phyloP scores from a whole-genome alignment of 1,139 yeast genomes.

The Debaryomycetaceae sp. region DNA sequence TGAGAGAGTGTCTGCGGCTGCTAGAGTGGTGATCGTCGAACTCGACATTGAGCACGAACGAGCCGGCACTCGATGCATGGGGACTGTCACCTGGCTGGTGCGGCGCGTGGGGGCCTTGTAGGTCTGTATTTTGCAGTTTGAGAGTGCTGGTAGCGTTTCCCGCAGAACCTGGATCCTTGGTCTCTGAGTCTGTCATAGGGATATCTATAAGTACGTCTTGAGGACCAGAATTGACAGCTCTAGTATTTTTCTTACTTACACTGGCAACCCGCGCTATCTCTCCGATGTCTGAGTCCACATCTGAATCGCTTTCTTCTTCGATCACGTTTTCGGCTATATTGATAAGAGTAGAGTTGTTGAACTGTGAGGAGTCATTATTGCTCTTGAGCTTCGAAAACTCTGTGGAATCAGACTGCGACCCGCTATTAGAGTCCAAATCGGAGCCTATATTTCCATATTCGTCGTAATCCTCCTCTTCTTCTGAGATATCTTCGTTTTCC shows the following conservation, averaged over 20 bases:
- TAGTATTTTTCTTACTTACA: slow-evolving; percentile 18
- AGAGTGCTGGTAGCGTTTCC: neutral
- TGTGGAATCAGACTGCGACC: slow-evolving; percentile 4
- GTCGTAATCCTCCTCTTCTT: slow-evolving; percentile 13
- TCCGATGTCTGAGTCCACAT: slow-evolving; percentile 48
- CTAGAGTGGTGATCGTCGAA: slow-evolving; percentile 17
- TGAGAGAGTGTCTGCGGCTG: neutral
- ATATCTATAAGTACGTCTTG: neutral
- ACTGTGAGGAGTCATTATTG: slow-evolving; percentile 1
- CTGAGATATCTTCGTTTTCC: slow-evolving; percentile 44
- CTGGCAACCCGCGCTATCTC: slow-evolving; percentile 46
- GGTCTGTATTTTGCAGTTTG: neutral
- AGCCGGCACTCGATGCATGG: slow-evolving; percentile 18
- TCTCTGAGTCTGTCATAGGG: neutral
- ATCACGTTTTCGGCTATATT: neutral
- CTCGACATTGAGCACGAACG: slow-evolving; percentile 37
- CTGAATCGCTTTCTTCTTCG: slow-evolving; percentile 33
- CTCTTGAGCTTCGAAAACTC: slow-evolving; percentile 1
- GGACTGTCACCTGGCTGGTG: slow-evolving; percentile 4
- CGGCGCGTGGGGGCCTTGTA: neutral
- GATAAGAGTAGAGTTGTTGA: slow-evolving; percentile 4
- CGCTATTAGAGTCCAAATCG: neutral
- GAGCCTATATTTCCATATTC: slow-evolving; percentile 7
- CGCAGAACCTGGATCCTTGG: neutral
- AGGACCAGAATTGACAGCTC: neutral